phyloP scores from a whole-genome alignment of 345 rosid genomes.

The Carallia pectinifolia region DNA sequence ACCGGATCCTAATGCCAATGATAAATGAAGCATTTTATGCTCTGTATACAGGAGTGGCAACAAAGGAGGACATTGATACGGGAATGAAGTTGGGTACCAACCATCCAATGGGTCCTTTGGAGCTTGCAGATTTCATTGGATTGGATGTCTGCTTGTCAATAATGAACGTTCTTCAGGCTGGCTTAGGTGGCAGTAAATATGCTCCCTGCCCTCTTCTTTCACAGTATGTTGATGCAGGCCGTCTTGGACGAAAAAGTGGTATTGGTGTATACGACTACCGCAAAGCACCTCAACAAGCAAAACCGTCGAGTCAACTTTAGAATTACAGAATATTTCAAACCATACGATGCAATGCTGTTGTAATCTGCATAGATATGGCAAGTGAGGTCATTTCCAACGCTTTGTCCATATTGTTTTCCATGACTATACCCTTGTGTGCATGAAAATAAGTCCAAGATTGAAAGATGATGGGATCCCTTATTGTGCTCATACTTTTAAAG shows the following conservation, averaged over 20 bases:
- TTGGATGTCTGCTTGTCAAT: conserved; percentile 76
- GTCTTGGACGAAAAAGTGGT: conserved; percentile 71
- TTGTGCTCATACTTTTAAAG: too few relatives aligned
- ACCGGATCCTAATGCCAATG: conserved; percentile 95
- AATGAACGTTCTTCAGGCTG: conserved; percentile 70
- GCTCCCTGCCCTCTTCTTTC: conserved; percentile 81
- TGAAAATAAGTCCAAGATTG: too few relatives aligned
- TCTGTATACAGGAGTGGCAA: conserved; percentile 86
- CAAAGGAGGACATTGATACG: conserved; percentile 83
- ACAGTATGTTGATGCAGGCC: conserved; percentile 86
- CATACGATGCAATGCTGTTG: too few relatives aligned
- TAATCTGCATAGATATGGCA: too few relatives aligned
- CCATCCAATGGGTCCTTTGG: conserved; percentile 87
- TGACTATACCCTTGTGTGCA: too few relatives aligned
- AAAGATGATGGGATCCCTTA: too few relatives aligned
- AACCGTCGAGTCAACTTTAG: conserved; percentile 52
- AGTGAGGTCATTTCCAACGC: too few relatives aligned
- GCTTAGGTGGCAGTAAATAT: conserved; percentile 67
- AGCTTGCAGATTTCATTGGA: conserved; percentile 85
- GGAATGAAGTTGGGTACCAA: conserved; percentile 93
- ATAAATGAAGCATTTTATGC: conserved; percentile 85
- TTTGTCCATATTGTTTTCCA: too few relatives aligned
- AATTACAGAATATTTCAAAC: not conserved
- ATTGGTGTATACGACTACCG: conserved; percentile 73
- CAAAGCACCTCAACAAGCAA: conserved; percentile 22